A percentile compares a stretch with the other conserved stretches of the same genome.
Evolutionary conservation across 306 rosid species (phyloP).

Genomic region (Alnus glutinosa): DNA sequence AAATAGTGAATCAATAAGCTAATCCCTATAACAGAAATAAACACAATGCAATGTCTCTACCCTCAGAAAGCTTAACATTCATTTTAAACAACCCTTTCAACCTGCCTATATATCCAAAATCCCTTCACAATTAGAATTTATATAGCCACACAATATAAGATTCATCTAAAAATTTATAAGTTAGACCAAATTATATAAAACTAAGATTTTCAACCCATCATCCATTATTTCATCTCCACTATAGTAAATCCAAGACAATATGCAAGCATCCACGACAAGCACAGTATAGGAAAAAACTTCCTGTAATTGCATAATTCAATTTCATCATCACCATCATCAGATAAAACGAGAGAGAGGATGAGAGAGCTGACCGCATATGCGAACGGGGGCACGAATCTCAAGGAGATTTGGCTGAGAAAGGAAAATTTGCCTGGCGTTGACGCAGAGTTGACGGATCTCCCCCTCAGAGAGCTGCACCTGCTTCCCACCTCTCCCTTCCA

Average conservation of each 20-base stretch:
- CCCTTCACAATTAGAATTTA: background rate
- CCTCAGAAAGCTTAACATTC: background rate
- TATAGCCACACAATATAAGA: background rate
- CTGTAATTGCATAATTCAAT: background rate
- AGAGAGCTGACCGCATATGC: constrained; percentile 65
- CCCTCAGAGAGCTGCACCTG: constrained; percentile 95
- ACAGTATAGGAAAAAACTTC: background rate
- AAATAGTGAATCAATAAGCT: background rate
- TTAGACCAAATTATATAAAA: background rate
- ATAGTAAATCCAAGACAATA: constrained; percentile 3
- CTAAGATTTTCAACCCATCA: background rate
- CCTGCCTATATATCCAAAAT: background rate
- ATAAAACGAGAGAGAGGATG: background rate
- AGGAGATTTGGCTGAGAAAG: constrained; percentile 90
- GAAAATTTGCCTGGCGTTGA: constrained; percentile 89
- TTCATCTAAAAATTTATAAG: constrained; percentile 2
- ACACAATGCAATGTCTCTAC: background rate
- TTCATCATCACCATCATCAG: background rate
- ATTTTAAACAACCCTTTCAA: background rate
- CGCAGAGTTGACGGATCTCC: constrained; percentile 97
- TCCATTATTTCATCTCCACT: background rate
- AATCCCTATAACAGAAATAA: background rate
- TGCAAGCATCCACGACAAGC: constrained; percentile 5
- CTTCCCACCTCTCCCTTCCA: constrained; percentile 83
- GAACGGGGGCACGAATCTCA: constrained; percentile 68